Conservation (phyloP, 345 rosid species). For the Litchi chinensis region DNA sequence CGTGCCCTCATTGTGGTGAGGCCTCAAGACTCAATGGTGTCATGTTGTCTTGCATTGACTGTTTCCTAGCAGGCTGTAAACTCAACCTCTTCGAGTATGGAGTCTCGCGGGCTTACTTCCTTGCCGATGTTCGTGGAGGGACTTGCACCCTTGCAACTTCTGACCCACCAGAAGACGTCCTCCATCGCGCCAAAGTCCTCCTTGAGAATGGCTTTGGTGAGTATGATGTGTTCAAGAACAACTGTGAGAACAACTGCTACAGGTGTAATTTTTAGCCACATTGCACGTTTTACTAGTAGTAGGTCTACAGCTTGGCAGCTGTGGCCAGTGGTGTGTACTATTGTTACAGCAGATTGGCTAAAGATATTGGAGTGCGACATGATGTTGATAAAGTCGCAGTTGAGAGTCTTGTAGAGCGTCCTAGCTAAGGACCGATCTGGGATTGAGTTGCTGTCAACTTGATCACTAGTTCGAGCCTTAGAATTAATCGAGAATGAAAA, state of each 20-base stretch:
- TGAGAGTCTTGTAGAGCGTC: neutral
- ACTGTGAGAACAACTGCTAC: constrained; percentile 70
- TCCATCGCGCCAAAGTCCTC: constrained; percentile 59
- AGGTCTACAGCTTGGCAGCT: constrained; percentile 58
- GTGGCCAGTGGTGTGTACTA: constrained; percentile 48
- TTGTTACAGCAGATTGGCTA: constrained; percentile 44
- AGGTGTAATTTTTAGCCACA: too few relatives aligned
- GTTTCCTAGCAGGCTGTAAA: constrained; percentile 59
- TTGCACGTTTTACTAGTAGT: neutral
- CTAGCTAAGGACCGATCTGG: neutral
- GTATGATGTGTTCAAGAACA: constrained; percentile 65
- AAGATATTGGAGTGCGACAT: constrained; percentile 63
- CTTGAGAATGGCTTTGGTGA: constrained; percentile 57
- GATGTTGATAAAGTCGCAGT: constrained; percentile 42
- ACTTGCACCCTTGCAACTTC: constrained; percentile 69
- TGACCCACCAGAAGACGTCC: constrained; percentile 56
- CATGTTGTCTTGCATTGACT: constrained; percentile 65
- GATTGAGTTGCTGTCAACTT: neutral
- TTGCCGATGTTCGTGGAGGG: constrained; percentile 71
- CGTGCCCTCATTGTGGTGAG: constrained; percentile 55
- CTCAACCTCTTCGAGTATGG: constrained; percentile 60
- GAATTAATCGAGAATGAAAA: too few relatives aligned
- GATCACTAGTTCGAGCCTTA: too few relatives aligned
- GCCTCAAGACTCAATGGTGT: constrained; percentile 50
- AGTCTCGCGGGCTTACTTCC: constrained; percentile 44